Evolutionary conservation across 2,329 filamentous ascomycete species (phyloP).

Genomic region (Alternaria postmessia): DNA sequence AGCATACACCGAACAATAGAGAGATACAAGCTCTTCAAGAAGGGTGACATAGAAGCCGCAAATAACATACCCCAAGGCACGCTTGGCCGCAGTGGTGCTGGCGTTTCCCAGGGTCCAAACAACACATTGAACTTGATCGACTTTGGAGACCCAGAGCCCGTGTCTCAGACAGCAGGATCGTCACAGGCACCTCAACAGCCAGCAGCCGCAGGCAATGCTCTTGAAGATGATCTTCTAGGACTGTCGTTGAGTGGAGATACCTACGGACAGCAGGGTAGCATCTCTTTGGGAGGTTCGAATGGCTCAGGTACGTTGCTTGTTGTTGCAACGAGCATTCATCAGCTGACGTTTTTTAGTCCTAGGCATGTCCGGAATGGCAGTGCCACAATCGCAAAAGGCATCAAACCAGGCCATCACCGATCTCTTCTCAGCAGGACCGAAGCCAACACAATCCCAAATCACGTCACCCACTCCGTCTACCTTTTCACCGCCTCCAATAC

Average conservation of each 20-base stretch:
- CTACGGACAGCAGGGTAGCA: constrained; percentile 80
- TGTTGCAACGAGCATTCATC: not conserved
- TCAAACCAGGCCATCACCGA: constrained; percentile 63
- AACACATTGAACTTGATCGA: constrained; percentile 94
- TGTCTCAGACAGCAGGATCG: constrained; percentile 38
- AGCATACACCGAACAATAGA: constrained; percentile 98
- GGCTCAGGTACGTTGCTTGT: constrained; percentile 42
- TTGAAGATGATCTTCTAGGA: constrained; percentile 91
- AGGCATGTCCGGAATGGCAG: constrained; percentile 43
- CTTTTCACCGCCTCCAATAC: constrained; percentile 47
- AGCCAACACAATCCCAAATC: constrained; percentile 48
- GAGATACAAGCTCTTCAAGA: constrained; percentile 94
- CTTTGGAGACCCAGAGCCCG: constrained; percentile 74
- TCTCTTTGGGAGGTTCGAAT: constrained; percentile 74
- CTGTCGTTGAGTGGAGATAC: constrained; percentile 75
- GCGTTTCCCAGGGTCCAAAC: constrained; percentile 70
- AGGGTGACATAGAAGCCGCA: constrained; percentile 86
- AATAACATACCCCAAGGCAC: constrained; percentile 85
- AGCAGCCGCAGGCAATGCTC: constrained; percentile 65
- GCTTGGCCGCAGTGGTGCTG: constrained; percentile 70
- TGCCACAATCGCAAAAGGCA: constrained; percentile 49
- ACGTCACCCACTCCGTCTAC: constrained; percentile 57
- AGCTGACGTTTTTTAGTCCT: constrained; percentile 36
- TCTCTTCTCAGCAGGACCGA: constrained; percentile 63
- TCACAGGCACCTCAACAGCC: constrained; percentile 53